A percentile compares a stretch with the other conserved stretches of the same genome.
These are phyloP conservation scores for Chaetomiaceae sp. DNA, from an alignment of 2,329 filamentous ascomycete genomes.

Conservation along the genomic window DNA sequence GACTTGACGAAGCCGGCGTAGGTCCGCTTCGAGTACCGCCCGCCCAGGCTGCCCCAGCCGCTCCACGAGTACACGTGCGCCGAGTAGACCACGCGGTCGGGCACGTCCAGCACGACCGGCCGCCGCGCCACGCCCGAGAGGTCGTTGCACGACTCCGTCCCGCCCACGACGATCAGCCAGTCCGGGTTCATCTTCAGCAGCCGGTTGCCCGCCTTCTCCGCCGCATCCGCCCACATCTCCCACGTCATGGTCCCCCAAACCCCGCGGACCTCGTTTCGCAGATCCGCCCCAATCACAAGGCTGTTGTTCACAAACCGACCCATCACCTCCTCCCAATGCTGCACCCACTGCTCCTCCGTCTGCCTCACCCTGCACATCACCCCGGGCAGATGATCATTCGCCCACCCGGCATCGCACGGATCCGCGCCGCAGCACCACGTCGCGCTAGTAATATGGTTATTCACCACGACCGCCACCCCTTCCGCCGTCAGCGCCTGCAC, in stretches of 20 bases:
- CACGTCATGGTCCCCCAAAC: constrained; percentile 65
- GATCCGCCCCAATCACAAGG: constrained; percentile 58
- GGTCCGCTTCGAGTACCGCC: constrained; percentile 53
- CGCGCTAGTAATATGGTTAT: constrained; percentile 65
- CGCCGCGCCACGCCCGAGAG: constrained; percentile 48
- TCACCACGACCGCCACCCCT: constrained; percentile 59
- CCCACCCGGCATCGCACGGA: constrained; percentile 61
- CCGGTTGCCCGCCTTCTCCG: constrained; percentile 56
- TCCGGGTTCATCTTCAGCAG: constrained; percentile 53
- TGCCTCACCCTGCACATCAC: constrained; percentile 55
- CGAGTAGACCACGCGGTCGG: constrained; percentile 57
- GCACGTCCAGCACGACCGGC: constrained; percentile 51
- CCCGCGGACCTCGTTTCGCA: constrained; percentile 63
- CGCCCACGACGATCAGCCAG: constrained; percentile 64
- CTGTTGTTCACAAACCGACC: constrained; percentile 50
- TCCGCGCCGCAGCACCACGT: constrained; percentile 65
- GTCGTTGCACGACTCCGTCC: constrained; percentile 62
- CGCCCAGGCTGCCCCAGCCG: constrained; percentile 57
- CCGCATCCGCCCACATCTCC: constrained; percentile 57
- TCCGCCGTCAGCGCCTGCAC: constrained; percentile 54
- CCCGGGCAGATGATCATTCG: constrained; percentile 54
- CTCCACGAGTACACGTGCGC: constrained; percentile 65
- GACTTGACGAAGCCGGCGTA: constrained; percentile 57
- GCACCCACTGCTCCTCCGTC: constrained; percentile 60
- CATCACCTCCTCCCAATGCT: constrained; percentile 62